Evolutionary conservation across 225 moss, liverwort and hornwort species (phyloP).

Genomic region (Neckera pumila): DNA sequence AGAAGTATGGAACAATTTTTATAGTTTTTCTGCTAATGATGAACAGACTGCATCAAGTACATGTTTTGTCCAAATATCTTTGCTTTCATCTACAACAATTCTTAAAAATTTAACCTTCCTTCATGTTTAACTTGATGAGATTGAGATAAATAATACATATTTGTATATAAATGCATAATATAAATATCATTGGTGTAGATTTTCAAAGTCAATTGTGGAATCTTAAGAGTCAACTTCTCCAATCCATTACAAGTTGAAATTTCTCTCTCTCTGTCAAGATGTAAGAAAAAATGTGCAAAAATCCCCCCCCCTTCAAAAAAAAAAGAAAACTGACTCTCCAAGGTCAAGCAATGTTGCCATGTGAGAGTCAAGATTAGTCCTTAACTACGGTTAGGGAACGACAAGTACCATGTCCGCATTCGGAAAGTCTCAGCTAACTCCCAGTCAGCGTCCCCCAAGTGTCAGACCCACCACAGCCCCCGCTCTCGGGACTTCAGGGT

Average conservation of each 20-base stretch:
- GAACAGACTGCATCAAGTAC: rapidly evolving
- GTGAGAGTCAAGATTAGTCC: neutral
- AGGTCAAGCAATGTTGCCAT: neutral
- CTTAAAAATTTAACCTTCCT: neutral
- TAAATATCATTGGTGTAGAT: too few species aligned
- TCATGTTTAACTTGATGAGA: neutral
- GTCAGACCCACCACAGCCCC: neutral
- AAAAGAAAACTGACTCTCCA: too few species aligned
- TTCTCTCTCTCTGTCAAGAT: neutral
- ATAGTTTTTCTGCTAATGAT: neutral
- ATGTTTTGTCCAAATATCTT: neutral
- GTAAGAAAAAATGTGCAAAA: neutral
- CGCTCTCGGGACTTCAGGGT: neutral
- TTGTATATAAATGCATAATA: neutral
- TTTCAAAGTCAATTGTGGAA: neutral
- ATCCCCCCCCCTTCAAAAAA: rapidly evolving
- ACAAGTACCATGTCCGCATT: neutral
- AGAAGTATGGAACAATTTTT: neutral
- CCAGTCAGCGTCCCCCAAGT: neutral
- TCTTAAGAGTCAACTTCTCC: neutral
- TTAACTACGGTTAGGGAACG: neutral
- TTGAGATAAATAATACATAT: neutral
- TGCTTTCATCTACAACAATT: neutral
- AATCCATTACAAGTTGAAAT: neutral
- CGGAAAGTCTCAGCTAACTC: neutral